Evolutionary conservation across 2,329 filamentous ascomycete genomes (phyloP).

Genomic region (Didymella segeticola): DNA sequence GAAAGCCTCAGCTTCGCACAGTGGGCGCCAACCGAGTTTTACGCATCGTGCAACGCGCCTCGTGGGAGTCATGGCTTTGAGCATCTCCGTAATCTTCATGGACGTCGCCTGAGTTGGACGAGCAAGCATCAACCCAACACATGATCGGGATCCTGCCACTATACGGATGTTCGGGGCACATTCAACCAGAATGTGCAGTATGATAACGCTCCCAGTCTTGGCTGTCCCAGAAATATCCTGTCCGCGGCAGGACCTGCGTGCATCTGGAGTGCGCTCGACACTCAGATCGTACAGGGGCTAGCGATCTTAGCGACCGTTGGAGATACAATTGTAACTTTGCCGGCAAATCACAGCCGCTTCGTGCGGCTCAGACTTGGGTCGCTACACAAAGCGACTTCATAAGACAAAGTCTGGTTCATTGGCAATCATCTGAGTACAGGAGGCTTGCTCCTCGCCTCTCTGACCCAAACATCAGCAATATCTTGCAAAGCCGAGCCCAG

Average conservation of each 20-base stretch:
- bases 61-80: conserved; percentile 1
- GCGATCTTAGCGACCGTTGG: conserved; percentile 20
- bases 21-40: conserved; percentile 26
- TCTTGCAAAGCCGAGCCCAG: not conserved
- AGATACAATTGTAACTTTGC: not conserved
- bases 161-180: no score
- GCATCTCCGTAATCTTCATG: not conserved
- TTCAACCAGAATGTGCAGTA: no score
- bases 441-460: not conserved
- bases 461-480: not conserved
- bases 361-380: not conserved
- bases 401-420: not conserved
- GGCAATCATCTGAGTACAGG: not conserved
- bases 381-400: not conserved
- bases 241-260: not conserved
- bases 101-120: not conserved
- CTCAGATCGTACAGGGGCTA: conserved; percentile 15
- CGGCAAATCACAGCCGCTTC: conserved; percentile 2
- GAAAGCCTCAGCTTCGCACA: conserved; percentile 11
- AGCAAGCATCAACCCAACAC: not conserved
- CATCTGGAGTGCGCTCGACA: not conserved
- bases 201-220: not conserved
- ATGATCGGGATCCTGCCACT: not conserved
- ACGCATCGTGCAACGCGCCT: conserved; percentile 15
- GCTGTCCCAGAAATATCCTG: conserved; percentile 12